A percentile compares a stretch with the other conserved stretches of the same genome.
Evolutionary conservation across 306 rosid genomes (phyloP).

Genomic region (Abrus precatorius): DNA sequence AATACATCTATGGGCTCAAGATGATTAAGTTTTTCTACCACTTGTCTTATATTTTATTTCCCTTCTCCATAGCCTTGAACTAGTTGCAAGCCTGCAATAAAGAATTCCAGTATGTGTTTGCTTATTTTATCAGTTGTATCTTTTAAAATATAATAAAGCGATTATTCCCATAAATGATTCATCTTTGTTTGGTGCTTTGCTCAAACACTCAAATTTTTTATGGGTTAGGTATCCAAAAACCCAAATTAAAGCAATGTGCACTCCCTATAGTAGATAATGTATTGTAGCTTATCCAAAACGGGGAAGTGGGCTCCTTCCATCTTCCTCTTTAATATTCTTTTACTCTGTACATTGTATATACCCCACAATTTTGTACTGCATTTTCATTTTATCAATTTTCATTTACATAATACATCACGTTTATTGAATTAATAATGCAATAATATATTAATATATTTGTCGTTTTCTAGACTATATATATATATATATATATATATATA

Average conservation of each 20-base stretch:
- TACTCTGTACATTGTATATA: not conserved
- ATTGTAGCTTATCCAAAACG: not conserved
- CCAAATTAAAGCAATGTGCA: not conserved
- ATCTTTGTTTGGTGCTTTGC: not conserved
- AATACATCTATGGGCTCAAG: not conserved
- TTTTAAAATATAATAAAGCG: not conserved
- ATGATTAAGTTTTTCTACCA: not conserved
- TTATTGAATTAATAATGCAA: too few relatives aligned
- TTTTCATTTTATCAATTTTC: not conserved
- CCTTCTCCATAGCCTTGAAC: too few relatives aligned
- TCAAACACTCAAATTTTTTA: not conserved
- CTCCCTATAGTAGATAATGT: not conserved
- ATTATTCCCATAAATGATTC: not conserved
- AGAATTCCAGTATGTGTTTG: not conserved
- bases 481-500: too few relatives aligned
- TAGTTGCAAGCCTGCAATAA: not conserved
- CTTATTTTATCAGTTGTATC: not conserved
- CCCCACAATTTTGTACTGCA: not conserved
- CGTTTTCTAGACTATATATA: too few relatives aligned
- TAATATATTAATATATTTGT: too few relatives aligned
- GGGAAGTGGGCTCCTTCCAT: not conserved
- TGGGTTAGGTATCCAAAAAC: constrained; percentile 6
- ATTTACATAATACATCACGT: too few relatives aligned
- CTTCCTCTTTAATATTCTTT: not conserved
- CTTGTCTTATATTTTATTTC: not conserved